Evolutionary conservation across 352 stramenopile species (phyloP).

Genomic region (Phytophthora pinifolia): DNA sequence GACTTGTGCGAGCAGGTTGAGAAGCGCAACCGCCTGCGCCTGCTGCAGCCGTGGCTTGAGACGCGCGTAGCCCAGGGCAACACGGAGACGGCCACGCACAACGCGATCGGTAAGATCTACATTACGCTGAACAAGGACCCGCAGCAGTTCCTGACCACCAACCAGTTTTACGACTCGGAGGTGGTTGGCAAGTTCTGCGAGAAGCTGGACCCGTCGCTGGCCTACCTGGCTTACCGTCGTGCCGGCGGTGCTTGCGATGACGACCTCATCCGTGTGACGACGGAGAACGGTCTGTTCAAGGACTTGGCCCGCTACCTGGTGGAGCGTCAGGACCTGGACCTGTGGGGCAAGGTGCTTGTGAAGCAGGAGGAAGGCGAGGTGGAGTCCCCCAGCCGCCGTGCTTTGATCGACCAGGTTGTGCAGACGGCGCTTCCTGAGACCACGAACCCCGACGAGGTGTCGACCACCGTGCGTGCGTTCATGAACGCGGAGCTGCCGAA

Average conservation of each 20-base stretch:
- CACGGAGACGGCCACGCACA: constrained; percentile 97
- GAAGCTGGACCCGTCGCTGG: constrained; percentile 97
- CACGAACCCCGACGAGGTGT: constrained; percentile 97
- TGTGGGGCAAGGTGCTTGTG: constrained; percentile 95
- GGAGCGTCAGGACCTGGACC: constrained; percentile 96
- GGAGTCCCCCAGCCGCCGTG: constrained; percentile 84
- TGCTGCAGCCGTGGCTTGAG: constrained; percentile 98
- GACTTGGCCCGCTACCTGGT: constrained; percentile 98
- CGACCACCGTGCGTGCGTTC: constrained; percentile 98
- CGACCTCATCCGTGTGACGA: constrained; percentile 97
- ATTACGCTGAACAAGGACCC: constrained; percentile 98
- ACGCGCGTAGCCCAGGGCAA: constrained; percentile 97
- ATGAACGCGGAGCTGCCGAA: constrained; percentile 98
- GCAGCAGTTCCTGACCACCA: constrained; percentile 98
- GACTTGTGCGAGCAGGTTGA: constrained; percentile 98
- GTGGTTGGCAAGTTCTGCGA: constrained; percentile 99
- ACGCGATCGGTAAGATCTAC: constrained; percentile 99
- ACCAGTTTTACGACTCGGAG: constrained; percentile 99
- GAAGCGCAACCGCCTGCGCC: constrained; percentile 96
- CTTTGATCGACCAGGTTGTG: constrained; percentile 98
- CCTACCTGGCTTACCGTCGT: constrained; percentile 98
- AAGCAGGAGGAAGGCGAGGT: constrained; percentile 87
- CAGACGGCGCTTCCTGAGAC: constrained; percentile 98
- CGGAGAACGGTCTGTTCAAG: constrained; percentile 98
- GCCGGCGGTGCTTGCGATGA: constrained; percentile 97